A percentile compares a stretch with the other conserved stretches of the same genome.
phyloP scores from a whole-genome alignment of 2,329 filamentous ascomycete genomes.

The Chaetomium sp. region DNA sequence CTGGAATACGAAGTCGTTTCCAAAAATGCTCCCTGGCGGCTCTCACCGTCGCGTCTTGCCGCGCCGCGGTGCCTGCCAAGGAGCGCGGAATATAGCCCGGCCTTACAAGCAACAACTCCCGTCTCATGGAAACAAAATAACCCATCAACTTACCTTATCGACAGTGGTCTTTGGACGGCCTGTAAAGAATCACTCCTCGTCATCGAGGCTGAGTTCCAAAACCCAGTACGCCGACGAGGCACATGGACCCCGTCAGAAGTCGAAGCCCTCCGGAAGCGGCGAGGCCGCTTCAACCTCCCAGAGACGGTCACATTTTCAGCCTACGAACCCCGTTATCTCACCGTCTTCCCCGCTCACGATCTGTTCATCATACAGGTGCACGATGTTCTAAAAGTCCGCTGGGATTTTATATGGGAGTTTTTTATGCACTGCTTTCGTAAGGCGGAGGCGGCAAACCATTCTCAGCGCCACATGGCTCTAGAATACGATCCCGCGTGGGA shows the following conservation, averaged over 20 bases:
- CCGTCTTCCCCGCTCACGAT: background rate
- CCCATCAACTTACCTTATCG: background rate
- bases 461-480: background rate
- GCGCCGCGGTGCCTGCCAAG: background rate
- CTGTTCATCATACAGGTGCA: background rate
- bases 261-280: background rate
- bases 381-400: background rate
- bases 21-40: background rate
- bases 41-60: background rate
- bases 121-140: background rate
- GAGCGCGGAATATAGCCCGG: background rate
- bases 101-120: background rate
- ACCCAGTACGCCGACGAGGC: background rate
- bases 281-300: background rate
- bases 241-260: background rate
- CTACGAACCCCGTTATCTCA: background rate
- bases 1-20: background rate
- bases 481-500: background rate
- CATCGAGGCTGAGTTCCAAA: background rate
- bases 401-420: background rate
- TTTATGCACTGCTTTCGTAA: too few relatives aligned
- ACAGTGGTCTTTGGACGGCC: background rate
- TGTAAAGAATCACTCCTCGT: background rate
- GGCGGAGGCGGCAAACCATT: too few relatives aligned
- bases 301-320: background rate